Base-by-base conservation (phyloP, 352 stramenopile species). In the Phytophthora aleatoria region DNA sequence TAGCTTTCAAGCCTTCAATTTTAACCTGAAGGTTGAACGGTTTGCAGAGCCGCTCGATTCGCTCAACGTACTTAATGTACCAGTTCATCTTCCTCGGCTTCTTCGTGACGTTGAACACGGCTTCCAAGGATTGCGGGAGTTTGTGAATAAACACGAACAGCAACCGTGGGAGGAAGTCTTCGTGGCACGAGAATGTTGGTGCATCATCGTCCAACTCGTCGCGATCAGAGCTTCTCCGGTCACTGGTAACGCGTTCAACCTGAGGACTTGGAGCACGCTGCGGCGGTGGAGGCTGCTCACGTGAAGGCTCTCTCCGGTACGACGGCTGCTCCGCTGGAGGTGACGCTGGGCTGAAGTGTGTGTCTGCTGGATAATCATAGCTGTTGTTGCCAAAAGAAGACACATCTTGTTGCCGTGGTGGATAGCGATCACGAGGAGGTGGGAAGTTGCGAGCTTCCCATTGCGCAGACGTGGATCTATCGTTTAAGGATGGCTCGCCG, bases 41-140 rank as follows among this genome's bases (percentile, higher is more conserved):
- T 24, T 79, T 67, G 24, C 71, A 85, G 6, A 79, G 50, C 1
- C 74, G 52, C 45, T 86, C 64, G 20, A 85, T 81, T 5, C 81
- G 72, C 55, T 88, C 58, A 11, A 75, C 66, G 36, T 90, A 90
- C 39, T 90, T 79, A 0, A 91, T 54, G 43, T 90, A 93, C 49
- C 81, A 93, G 20, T 75, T 80, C 65, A 90, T 77, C 47, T 90
- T 93, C 3, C 84, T 75, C 12, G 79, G 67, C 33, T 90, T 91
- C 54, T 85, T 91, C 15, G 79, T 90, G 33, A 81, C 69, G 50
- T 93, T 89, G 10, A 68, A 62, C 3, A 93, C 65, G 8, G 84
- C 77, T n/a, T 63, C 57, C 36, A 92, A 57, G 4, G 72, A 57
- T 6, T 73, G 39, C 0, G 81, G 83, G n/a, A 91, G 57, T 35